Conservation (phyloP, 1,284 basidiomycete species). For the Apiotrichum laibachii region DNA sequence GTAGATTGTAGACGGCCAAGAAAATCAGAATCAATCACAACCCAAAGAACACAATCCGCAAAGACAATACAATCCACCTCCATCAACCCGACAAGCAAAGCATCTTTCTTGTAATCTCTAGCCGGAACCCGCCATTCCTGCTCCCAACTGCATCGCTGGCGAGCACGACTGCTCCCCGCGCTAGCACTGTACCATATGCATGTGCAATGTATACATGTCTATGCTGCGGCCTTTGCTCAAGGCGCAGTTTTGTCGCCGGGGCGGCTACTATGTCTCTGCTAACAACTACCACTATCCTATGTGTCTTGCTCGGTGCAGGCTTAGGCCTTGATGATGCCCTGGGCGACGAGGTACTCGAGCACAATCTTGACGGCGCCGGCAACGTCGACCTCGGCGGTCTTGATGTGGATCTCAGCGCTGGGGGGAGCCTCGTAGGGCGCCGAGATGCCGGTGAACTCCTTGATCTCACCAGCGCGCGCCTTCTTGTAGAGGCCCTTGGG, state of each 20-base stretch:
- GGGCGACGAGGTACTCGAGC: constrained; percentile 71
- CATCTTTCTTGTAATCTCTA: no score
- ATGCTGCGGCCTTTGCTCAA: background rate
- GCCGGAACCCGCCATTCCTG: no score
- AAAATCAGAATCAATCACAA: no score
- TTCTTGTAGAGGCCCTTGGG: constrained; percentile 99
- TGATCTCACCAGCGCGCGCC: constrained; percentile 92
- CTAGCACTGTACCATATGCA: constrained; percentile 12
- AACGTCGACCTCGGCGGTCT: constrained; percentile 77
- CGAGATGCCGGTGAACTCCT: constrained; percentile 81
- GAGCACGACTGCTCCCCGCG: no score
- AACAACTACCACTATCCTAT: background rate
- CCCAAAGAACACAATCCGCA: background rate
- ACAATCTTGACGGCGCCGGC: constrained; percentile 77
- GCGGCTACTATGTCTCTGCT: background rate
- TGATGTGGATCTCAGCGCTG: constrained; percentile 87
- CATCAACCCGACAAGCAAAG: no score
- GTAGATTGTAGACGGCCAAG: no score
- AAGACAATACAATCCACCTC: background rate
- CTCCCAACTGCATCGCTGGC: no score
- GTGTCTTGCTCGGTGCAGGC: background rate
- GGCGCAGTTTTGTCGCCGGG: background rate
- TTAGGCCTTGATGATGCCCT: constrained; percentile 48
- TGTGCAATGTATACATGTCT: constrained; percentile 1
- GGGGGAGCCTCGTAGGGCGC: constrained; percentile 93